Evolutionary conservation across 306 rosid species (phyloP).

Genomic region (Sicyos edulis): DNA sequence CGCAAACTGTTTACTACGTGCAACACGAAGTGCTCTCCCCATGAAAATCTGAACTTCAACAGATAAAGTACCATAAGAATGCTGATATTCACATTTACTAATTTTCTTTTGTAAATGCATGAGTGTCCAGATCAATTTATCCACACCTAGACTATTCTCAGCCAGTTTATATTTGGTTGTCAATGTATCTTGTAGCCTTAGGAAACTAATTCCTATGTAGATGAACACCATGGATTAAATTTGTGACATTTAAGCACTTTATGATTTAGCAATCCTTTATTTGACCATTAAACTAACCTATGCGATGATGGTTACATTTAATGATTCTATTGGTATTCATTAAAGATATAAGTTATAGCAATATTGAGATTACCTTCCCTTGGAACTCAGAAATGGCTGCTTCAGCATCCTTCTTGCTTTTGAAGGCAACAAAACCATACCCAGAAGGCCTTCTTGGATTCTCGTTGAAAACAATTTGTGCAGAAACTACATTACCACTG

Average conservation of each 20-base stretch:
- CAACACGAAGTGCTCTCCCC: slow-evolving; percentile 55
- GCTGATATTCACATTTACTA: not conserved
- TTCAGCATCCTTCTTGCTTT: slow-evolving; percentile 68
- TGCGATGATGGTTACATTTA: not conserved
- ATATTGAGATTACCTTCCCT: slow-evolving; percentile 57
- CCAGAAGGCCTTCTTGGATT: slow-evolving; percentile 74
- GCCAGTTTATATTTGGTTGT: no score
- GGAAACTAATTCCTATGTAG: no score
- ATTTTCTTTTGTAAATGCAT: no score
- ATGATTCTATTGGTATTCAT: not conserved
- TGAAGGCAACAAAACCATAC: slow-evolving; percentile 87
- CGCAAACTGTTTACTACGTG: slow-evolving; percentile 61
- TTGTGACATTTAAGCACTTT: no score
- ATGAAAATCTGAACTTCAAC: slow-evolving; percentile 48
- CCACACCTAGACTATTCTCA: no score
- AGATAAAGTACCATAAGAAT: not conserved
- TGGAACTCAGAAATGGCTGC: slow-evolving; percentile 61
- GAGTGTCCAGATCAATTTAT: no score
- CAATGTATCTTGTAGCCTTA: no score
- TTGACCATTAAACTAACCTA: no score
- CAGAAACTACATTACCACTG: slow-evolving; percentile 48
- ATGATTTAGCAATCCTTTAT: no score
- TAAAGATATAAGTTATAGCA: no score
- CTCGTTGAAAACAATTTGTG: slow-evolving; percentile 52
- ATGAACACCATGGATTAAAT: no score